Evolutionary conservation across 495 filamentous ascomycete species (phyloP).

Genomic region (Penicillium psychrofluorescens): DNA sequence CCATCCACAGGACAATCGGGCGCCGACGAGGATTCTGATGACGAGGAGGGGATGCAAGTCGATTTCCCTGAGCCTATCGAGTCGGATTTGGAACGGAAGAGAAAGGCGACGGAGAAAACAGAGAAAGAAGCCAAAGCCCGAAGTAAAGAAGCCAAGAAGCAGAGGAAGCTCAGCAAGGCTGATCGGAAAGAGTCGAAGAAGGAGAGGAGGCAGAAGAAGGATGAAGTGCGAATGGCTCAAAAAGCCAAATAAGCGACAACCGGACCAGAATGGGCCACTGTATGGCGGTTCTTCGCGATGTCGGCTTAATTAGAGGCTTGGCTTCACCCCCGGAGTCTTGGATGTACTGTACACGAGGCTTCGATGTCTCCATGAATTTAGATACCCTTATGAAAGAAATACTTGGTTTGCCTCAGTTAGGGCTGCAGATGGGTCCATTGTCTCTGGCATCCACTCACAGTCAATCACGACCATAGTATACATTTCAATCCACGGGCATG

Average conservation of each 20-base stretch:
- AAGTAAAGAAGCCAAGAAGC: constrained; percentile 12
- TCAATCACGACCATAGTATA: no score
- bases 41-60: constrained; percentile 9
- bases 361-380: constrained; percentile 3
- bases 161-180: constrained; percentile 22
- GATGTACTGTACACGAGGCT: constrained; percentile 6
- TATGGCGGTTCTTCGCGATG: not conserved
- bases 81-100: constrained; percentile 1
- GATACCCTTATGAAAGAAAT: constrained; percentile 4
- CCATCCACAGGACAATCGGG: constrained; percentile 20
- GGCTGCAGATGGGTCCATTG: no score
- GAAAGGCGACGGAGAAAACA: constrained; percentile 15
- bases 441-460: no score
- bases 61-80: not conserved
- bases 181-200: constrained; percentile 22
- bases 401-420: no score
- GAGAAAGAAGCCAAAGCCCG: constrained; percentile 9
- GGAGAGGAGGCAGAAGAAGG: constrained; percentile 34
- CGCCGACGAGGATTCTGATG: constrained; percentile 12
- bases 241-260: constrained; percentile 12
- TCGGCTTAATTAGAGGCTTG: not conserved
- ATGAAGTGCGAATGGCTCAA: constrained; percentile 21
- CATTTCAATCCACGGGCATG: no score
- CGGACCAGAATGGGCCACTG: not conserved
- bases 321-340: not conserved